These are phyloP conservation scores for Stemphylium beticola DNA, from an alignment of 2,329 filamentous ascomycete species.

Conservation along the genomic window DNA sequence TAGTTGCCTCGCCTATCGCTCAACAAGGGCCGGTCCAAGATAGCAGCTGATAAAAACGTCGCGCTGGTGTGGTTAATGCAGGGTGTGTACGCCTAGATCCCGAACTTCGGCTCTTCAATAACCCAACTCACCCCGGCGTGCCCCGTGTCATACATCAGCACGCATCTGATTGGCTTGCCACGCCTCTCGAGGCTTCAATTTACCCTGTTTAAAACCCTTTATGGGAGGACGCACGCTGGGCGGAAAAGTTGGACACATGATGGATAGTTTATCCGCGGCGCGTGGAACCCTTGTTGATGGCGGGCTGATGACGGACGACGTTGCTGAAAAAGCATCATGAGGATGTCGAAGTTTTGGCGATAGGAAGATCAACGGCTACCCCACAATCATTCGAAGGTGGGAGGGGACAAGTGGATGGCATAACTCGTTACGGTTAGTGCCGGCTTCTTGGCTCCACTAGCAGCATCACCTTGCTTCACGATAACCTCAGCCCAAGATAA, in stretches of 20 bases:
- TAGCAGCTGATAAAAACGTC: slow-evolving; percentile 38
- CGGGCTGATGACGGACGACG: slow-evolving; percentile 7
- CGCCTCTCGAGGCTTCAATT: slow-evolving; percentile 1
- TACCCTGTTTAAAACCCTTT: slow-evolving; percentile 19
- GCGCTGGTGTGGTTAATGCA: slow-evolving; percentile 28
- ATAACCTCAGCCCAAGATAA: slow-evolving; percentile 28
- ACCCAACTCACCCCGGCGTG: slow-evolving; percentile 5
- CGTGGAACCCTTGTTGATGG: slow-evolving; percentile 8
- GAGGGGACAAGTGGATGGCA: slow-evolving; percentile 16
- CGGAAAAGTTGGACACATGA: slow-evolving; percentile 35
- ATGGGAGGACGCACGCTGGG: slow-evolving; percentile 34
- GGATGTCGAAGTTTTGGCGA: slow-evolving; percentile 15
- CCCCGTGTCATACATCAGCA: slow-evolving; percentile 25
- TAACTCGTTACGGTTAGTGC: slow-evolving; percentile 19
- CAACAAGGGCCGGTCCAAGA: slow-evolving; percentile 22
- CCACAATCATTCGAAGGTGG: slow-evolving; percentile 23
- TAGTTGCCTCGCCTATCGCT: slow-evolving; percentile 32
- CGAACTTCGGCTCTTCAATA: slow-evolving; percentile 29
- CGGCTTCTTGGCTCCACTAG: slow-evolving; percentile 6
- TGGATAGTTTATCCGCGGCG: slow-evolving; percentile 14
- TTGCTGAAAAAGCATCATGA: slow-evolving; percentile 12
- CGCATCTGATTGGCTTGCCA: slow-evolving; percentile 29
- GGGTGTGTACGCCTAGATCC: slow-evolving; percentile 25
- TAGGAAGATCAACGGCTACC: slow-evolving; percentile 24
- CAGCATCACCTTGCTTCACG: slow-evolving; percentile 30